Conservation (phyloP, 2,329 filamentous ascomycete species). For the Talaromyces sp. region DNA sequence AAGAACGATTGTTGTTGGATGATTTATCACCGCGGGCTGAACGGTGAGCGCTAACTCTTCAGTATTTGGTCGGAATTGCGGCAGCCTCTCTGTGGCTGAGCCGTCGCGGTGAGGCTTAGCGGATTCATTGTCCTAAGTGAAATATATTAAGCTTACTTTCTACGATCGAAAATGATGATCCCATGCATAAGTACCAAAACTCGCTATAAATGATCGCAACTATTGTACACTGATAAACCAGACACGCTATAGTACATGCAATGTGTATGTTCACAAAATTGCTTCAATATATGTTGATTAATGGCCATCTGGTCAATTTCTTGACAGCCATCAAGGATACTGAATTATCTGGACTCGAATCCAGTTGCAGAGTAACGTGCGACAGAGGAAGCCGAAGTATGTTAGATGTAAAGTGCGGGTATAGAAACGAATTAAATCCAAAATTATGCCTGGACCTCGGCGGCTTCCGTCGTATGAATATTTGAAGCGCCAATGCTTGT, state of each 20-base stretch:
- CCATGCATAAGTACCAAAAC: not conserved
- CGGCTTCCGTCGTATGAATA: not conserved
- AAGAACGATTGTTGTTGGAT: not conserved
- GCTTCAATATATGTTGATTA: not conserved
- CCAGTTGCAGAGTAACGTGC: not conserved
- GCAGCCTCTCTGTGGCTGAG: constrained; percentile 10
- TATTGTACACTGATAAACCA: constrained; percentile 9
- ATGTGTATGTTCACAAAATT: not conserved
- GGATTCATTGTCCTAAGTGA: no score
- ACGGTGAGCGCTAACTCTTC: not conserved
- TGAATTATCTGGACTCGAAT: not conserved
- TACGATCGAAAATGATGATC: not conserved
- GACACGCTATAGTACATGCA: constrained; percentile 12
- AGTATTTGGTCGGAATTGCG: not conserved
- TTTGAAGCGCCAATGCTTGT: not conserved
- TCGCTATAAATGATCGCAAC: not conserved
- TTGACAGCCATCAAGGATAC: not conserved
- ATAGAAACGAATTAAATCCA: not conserved
- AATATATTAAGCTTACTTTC: no score
- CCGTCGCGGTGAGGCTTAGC: not conserved
- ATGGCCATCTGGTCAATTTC: not conserved
- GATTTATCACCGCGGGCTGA: not conserved
- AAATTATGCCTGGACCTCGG: constrained; percentile 11
- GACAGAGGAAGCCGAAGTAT: not conserved
- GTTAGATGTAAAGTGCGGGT: not conserved